A percentile compares a stretch with the other conserved stretches of the same genome.
phyloP scores from a whole-genome alignment of 2,329 filamentous ascomycete species.

The Neonectria magnoliae region DNA sequence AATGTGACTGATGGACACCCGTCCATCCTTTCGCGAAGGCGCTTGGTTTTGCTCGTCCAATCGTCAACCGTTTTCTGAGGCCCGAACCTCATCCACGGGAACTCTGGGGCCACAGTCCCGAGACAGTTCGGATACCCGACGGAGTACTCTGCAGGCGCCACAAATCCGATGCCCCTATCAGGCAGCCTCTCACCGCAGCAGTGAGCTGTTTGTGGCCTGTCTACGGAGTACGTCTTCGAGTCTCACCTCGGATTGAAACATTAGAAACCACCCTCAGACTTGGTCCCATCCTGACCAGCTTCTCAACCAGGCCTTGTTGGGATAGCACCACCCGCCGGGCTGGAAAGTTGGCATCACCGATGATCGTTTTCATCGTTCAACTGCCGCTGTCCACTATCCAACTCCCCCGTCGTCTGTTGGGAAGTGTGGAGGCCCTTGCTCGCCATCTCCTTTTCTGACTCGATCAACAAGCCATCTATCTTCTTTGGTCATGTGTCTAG shows the following conservation, averaged over 20 bases:
- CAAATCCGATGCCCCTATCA: constrained; percentile 17
- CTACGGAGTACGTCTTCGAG: neutral
- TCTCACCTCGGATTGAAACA: constrained; percentile 3
- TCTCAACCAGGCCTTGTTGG: constrained; percentile 3
- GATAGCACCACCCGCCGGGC: constrained; percentile 16
- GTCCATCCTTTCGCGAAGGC: constrained; percentile 1
- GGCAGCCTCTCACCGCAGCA: constrained; percentile 6
- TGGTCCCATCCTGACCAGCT: constrained; percentile 2
- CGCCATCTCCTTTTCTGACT: constrained; percentile 23
- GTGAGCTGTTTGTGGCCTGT: constrained; percentile 17
- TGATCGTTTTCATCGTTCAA: constrained; percentile 27
- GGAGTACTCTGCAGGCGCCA: constrained; percentile 19
- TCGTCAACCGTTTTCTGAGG: neutral
- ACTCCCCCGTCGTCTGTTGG: neutral
- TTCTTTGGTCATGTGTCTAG: constrained; percentile 24
- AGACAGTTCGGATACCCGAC: constrained; percentile 4
- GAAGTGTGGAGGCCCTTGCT: constrained; percentile 25
- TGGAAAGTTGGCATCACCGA: constrained; percentile 16
- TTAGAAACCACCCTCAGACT: constrained; percentile 17
- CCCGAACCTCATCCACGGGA: neutral
- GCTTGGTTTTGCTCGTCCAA: neutral
- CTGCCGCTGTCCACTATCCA: constrained; percentile 26
- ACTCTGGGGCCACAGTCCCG: constrained; percentile 6
- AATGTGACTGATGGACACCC: constrained; percentile 24
- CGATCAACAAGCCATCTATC: constrained; percentile 16